Base-by-base conservation (phyloP, 164 flowering plant genomes). In the Houttuynia cordata region DNA sequence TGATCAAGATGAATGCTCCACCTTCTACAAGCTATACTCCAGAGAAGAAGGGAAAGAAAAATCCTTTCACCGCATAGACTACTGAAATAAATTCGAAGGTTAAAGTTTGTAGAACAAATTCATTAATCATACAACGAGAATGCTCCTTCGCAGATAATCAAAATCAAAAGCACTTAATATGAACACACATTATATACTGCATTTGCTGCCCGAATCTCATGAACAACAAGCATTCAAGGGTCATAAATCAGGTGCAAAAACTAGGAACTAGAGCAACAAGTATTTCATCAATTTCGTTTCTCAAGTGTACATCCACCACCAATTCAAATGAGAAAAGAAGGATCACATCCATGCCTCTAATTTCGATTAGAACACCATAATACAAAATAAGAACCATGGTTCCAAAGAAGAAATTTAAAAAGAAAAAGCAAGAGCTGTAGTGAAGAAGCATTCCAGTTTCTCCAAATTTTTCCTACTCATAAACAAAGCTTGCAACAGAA, bases 401-500 rank as follows among this genome's bases (percentile, higher is more conserved):
- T 65, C 67, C 58, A 57, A 67, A 66, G 74, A 17, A 58, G 63
- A 57, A 59, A 56, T 45, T 9, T 19, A 45, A 45, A 10, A 45
- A 45, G 17, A 45, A 4, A 45, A 45, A 45, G 12, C 14, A 45
- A 64, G 65, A 40, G 70, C 75, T 67, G 70, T 57, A 67, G 64
- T 66, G 64, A 57, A 65, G 62, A 73, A 23, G 56, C 59, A 19
- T 75, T 74, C 71, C 67, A 76, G 75, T 67, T 71, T 73, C 79
- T 64, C 72, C 73, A 75, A 69, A 65, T 67, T 71, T 74, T 68
- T 62, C 56, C 59, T 57, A 67, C 61, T 62, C 64, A 60, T 62
- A 66, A 79, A 73, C 64, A 79, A 61, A 66, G 62, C 70, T 63
- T 62, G 64, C 77, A 69, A 47, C 68, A 71, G 67, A 74, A n/a